Evolutionary conservation across 2,329 filamentous ascomycete species (phyloP), one percentile per base, ranked within the genome.

Genomic region (Coleophoma crateriformis): DNA sequence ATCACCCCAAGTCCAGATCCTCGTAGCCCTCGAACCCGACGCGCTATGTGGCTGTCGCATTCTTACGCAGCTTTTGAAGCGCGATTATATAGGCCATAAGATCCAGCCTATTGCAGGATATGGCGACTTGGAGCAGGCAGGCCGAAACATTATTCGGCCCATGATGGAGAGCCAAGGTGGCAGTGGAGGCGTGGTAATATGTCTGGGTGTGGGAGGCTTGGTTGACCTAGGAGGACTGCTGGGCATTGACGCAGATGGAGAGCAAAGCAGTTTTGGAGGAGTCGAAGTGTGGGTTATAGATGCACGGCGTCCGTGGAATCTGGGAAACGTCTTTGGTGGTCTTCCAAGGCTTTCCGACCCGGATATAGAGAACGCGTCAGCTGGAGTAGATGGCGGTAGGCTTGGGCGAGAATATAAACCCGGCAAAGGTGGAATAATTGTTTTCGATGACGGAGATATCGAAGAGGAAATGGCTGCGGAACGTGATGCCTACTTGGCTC

Each of bases 61-160:
- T 53, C 82, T 99, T 44, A 95, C 92, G 3, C 81, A 87, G 46
- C 78, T 99, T n/a, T 77, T 99, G 53, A 96, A 95, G 71, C 87
- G 92, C 76, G 94, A 99, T 74, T 97, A 95, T 66, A 95, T 99
- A 59, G 88, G 87, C 13, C 92, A 97, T 73, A 97, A 96, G 71
- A 96, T 97, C 63, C 89, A 96, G 63, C 94, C 94, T 1, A 86
- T 99, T 48, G 83, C 89, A 17, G 94, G 94, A 49, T 97, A 96
- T 81, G 85, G 82, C 57, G 94, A 97, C 67, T 81, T 99, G 43
- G 79, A 88, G 63, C 84, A 82, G 59, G 86, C 86, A 19, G 91
- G 91, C 42, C 79, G 81, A 62, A 84, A 91, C 57, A 76, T 95
- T 41, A 87, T 96, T 38, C 78, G 76, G 48, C 90, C 90, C 11